Evolutionary conservation across 805 yeast species (phyloP), one percentile per base, ranked within the genome.

Genomic region (Yamadazyma nakazawae): DNA sequence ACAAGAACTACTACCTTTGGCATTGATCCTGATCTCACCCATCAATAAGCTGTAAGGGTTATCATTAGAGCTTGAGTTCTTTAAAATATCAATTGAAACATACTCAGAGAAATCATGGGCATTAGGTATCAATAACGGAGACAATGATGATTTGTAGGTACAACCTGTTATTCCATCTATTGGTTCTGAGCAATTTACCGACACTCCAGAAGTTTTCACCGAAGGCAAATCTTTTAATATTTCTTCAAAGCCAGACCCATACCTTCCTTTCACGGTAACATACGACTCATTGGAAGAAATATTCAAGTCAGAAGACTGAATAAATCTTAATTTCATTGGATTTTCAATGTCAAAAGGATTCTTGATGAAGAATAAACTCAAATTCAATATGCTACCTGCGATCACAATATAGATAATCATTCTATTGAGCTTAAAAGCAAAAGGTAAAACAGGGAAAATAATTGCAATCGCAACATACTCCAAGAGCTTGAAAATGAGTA

Each of bases 311-410:
- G 85, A 70, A 1, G 69, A 66, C 63, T 90, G 91, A 31, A 81
- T 66, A 56, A 85, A 85, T 52, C 91, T 72, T 47, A 88, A 68
- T 60, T 88, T 90, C 62, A 88, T 61, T 4, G 96, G 96, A 30
- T 78, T 70, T 5, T 64, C 56, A 21, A 71, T 68, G 26, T 82
- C 78, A 60, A 84, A 88, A n/a, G 96, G 86, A 2, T 64, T 61
- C 13, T 69, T 61, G 17, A 81, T 58, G 9, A 66, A 48, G 2
- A 68, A 50, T 3, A 74, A 57, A 11, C 79, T 74, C 13, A 56
- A 51, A 17, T 36, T 40, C 12, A 50, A 34, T 2, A 53, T 25
- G 17, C 40, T 28, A 10, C 46, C 46, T 13, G 48, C 32, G 10
- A 53, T 37, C 10, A 57, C 38, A 11, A 70, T 46, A 10, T 68